These are phyloP conservation scores for Papiliotrema nemorosa DNA, from an alignment of 1,284 basidiomycete species.

Conservation along the genomic window DNA sequence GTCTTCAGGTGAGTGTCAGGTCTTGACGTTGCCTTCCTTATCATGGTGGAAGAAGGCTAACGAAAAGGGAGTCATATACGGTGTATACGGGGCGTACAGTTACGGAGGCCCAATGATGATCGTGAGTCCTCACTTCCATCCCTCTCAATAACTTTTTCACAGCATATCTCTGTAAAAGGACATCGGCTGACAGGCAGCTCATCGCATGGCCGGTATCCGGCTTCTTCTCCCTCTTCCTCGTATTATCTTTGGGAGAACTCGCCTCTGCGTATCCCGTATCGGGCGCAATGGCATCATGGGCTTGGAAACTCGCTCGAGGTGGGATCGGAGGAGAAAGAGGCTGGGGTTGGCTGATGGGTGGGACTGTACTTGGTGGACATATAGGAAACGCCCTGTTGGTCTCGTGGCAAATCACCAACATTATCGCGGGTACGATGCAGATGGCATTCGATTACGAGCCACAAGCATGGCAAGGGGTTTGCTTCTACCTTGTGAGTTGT, in stretches of 20 bases:
- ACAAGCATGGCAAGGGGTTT: constrained; percentile 33
- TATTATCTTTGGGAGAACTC: constrained; percentile 40
- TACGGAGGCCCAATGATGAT: constrained; percentile 48
- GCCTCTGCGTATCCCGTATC: constrained; percentile 48
- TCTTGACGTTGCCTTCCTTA: neutral
- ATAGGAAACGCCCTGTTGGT: constrained; percentile 43
- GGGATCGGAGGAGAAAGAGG: constrained; percentile 45
- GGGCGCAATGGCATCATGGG: constrained; percentile 48
- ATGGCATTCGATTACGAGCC: constrained; percentile 32
- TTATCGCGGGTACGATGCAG: constrained; percentile 40
- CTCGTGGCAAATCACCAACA: constrained; percentile 36
- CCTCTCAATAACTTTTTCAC: neutral
- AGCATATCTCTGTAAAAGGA: no score
- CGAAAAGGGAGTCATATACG: constrained; percentile 42
- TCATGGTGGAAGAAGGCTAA: no score
- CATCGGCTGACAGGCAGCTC: no score
- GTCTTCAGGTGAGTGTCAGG: constrained; percentile 30
- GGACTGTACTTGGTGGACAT: constrained; percentile 46
- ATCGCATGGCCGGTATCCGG: constrained; percentile 46
- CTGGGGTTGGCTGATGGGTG: constrained; percentile 47
- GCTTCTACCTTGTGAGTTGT: constrained; percentile 40
- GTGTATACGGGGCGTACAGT: constrained; percentile 41
- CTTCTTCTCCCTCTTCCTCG: constrained; percentile 35
- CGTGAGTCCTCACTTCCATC: constrained; percentile 15
- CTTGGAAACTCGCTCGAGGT: constrained; percentile 44